Evolutionary conservation across 2,329 filamentous ascomycete species (phyloP), one percentile per base, ranked within the genome.

Genomic region (Emydomyces testavorans): DNA sequence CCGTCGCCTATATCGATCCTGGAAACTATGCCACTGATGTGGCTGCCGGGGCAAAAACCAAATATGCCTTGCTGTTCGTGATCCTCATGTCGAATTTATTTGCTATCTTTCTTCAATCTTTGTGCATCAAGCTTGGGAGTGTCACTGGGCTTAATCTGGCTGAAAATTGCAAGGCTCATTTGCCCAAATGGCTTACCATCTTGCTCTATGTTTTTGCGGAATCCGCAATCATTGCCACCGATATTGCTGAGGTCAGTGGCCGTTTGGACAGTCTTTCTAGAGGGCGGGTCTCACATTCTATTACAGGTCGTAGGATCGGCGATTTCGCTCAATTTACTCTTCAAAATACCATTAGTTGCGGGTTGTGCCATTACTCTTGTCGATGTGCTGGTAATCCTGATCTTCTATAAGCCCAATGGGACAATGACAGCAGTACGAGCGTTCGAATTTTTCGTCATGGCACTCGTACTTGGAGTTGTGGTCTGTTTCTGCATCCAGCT

Each of bases 71-170:
- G 28, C 59, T 73, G 7, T 72, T 73, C 53, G 65, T 72, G 18
- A 67, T 72, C 26, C 57, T 72, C 6, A 54, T 72, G 49, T 71
- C 70, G 11, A 73, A 73, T 44, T 51, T 72, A 4, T 70, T 72
- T 54, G 70, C 70, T 3, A 69, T 72, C 37, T 65, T 72, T 49
- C 52, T 72, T 37, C 68, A 73, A 55, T 71, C 64, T 6, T 60
- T 74, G 18, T 71, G 70, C 40, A 68, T 73, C 62, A 83, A 83
- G 60, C 71, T 85, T 4, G 81, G 81, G 26, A 81, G 78, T 11
- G 79, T 85, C 53, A 83, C 77, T 1, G 81, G 81, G 1, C 64
- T 83, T 43, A 80, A 83, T 56, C 69, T 85, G 11, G 78, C 81
- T 1, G 73, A 82, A 52, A 78, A 79, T 7, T 83, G 79, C 56